Evolutionary conservation across 768 basidiomycete genomes (phyloP), one percentile per base, ranked within the genome.

Genomic region (Pulveroboletus sp.): DNA sequence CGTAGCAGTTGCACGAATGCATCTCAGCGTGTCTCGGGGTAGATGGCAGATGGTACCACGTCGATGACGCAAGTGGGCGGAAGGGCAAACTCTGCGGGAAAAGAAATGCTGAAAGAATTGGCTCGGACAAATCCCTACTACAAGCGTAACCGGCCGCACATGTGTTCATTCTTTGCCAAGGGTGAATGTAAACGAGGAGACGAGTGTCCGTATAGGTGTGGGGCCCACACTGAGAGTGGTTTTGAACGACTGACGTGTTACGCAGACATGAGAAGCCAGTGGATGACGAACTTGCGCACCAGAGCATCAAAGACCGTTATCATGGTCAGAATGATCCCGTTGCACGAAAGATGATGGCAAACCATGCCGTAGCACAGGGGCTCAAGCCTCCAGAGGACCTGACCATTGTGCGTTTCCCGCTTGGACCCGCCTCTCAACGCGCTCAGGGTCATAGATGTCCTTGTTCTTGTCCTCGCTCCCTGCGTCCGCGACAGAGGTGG

Each of bases 81-180:
- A 29, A 75, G 80, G 20, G 77, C 90, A 8, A 78, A 77, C 21
- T 82, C 86, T 19, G 90, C 90, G 4, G 94, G 92, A 21, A 93
- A 94, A 67, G 97, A 99, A 61, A 94, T 98, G 90, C 72, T 99
- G 46, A 97, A 98, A 70, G 82, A 89, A 55, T 72, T 99, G 11
- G 97, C 97, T 20, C 81, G 95, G 56, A 90, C 90, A 25, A 95
- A 98, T 60, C 97, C 97, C 0, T 93, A 93, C 67, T 98, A 98
- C 74, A 97, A 97, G 69, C 85, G 95, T 48, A 99, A 98, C 70
- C 74, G 88, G 47, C 92, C 97, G 39, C 89, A 97, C 56, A 63
- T 97, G 13, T 99, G 97, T 67, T 91, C 90, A 2, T 98, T 98
- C 78, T 98, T 85, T 64, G 85, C 79, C 42, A 99, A 98, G 70